Percentiles rank a stretch among this genome's conserved stretches.
These are phyloP conservation scores for Aspergillus steynii DNA, from an alignment of 495 filamentous ascomycete species.

Conservation along the genomic window DNA sequence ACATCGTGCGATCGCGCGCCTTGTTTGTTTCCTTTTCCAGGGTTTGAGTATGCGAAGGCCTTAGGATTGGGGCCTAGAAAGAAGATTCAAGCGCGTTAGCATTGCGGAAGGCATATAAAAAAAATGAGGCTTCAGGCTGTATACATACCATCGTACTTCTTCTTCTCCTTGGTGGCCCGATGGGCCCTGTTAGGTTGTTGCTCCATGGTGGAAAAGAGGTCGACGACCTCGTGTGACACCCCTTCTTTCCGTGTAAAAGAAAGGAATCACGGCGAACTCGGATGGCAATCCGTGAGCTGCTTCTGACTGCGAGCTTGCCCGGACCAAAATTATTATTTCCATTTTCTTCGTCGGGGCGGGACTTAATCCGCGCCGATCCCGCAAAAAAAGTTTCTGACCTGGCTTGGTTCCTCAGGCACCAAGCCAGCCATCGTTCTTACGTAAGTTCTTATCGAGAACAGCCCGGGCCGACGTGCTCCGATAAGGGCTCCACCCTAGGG, in stretches of 20 bases:
- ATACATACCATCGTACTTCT: slow-evolving; percentile 62
- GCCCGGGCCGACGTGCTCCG: neutral
- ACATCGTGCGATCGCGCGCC: slow-evolving; percentile 92
- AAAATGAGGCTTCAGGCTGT: slow-evolving; percentile 1
- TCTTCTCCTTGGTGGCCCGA: slow-evolving; percentile 88
- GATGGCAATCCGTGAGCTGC: slow-evolving; percentile 14
- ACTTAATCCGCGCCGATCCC: slow-evolving; percentile 23
- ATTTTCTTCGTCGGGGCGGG: slow-evolving; percentile 31
- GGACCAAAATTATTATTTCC: slow-evolving; percentile 41
- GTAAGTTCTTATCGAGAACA: neutral
- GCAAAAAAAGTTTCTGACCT: slow-evolving; percentile 21
- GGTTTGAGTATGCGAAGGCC: slow-evolving; percentile 84
- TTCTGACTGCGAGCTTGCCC: slow-evolving; percentile 18
- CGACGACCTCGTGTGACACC: slow-evolving; percentile 30
- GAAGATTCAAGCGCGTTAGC: slow-evolving; percentile 15
- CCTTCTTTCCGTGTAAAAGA: slow-evolving; percentile 16
- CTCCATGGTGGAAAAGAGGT: slow-evolving; percentile 61
- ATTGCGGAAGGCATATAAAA: neutral
- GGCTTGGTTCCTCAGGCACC: slow-evolving; percentile 18
- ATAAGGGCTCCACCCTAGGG: neutral
- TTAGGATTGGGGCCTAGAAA: slow-evolving; percentile 77
- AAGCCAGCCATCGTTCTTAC: slow-evolving; percentile 11
- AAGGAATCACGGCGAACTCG: slow-evolving; percentile 18
- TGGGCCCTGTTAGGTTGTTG: slow-evolving; percentile 84
- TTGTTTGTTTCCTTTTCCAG: slow-evolving; percentile 79